Conservation (phyloP, 164 flowering plant species). For the Liriodendron chinense region DNA sequence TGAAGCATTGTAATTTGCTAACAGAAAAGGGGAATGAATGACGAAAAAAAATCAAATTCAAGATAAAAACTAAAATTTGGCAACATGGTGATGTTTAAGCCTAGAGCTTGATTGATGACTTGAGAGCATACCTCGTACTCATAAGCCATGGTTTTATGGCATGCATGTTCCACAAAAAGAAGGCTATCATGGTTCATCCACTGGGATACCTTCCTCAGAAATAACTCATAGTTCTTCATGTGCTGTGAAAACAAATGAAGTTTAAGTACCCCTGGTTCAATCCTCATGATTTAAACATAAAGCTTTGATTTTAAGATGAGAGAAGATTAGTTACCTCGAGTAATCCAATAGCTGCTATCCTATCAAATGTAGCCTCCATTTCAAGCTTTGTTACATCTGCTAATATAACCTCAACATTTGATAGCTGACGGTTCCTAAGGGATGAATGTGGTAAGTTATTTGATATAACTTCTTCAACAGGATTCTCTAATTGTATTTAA, state of each 20-base stretch:
- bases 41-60: not conserved
- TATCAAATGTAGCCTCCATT: conserved; percentile 14
- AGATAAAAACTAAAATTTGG: not conserved
- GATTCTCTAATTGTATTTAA: not conserved
- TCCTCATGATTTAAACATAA: not conserved
- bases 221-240: conserved; percentile 23
- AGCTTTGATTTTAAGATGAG: not conserved
- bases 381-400: conserved; percentile 12
- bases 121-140: conserved; percentile 16
- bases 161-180: conserved; percentile 22
- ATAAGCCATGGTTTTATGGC: conserved; percentile 19
- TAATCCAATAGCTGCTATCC: conserved; percentile 11
- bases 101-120: not conserved
- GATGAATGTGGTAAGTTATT: not conserved
- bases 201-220: conserved; percentile 18
- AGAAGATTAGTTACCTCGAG: conserved; percentile 11
- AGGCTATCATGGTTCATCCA: conserved; percentile 25
- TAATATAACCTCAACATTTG: conserved; percentile 15
- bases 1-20: not conserved
- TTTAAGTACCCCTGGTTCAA: not conserved
- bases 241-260: conserved; percentile 7
- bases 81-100: not conserved
- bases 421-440: conserved; percentile 8
- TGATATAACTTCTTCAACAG: not conserved
- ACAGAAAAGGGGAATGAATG: not conserved